A percentile compares a stretch with the other conserved stretches of the same genome.
These are phyloP conservation scores for Oryza punctata DNA, from an alignment of 176 grass and related monocot species.

Conservation along the genomic window DNA sequence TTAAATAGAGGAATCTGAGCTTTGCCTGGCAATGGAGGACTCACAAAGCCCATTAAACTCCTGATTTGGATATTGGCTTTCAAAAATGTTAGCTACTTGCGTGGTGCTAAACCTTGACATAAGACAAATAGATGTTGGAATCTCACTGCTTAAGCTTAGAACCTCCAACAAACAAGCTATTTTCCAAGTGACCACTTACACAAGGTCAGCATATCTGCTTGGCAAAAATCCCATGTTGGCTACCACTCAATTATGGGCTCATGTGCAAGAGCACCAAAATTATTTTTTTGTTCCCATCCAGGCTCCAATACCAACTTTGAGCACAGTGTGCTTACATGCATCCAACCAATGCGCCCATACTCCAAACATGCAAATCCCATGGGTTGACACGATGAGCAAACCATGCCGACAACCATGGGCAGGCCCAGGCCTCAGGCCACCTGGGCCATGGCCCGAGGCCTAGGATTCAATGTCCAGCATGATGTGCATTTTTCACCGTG, in stretches of 20 bases:
- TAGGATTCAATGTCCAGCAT: not conserved
- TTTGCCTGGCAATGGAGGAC: not conserved
- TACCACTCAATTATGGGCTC: not conserved
- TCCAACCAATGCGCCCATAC: not conserved
- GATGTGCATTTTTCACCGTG: not conserved
- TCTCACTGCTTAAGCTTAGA: no score
- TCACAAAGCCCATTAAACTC: slow-evolving; percentile 8
- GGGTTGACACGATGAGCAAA: not conserved
- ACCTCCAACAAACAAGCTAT: not conserved
- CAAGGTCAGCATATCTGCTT: not conserved
- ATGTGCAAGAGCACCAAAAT: not conserved
- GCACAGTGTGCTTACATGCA: not conserved
- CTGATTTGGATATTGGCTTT: not conserved
- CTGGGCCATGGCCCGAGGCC: not conserved
- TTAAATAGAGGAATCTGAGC: not conserved
- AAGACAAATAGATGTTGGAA: not conserved
- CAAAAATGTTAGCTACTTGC: not conserved
- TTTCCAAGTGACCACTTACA: not conserved
- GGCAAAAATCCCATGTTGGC: not conserved
- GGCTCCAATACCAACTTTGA: not conserved
- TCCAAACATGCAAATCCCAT: not conserved
- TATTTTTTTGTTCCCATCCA: not conserved
- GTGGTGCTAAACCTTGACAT: not conserved
- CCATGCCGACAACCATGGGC: not conserved
- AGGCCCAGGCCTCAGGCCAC: not conserved